These are phyloP conservation scores for Leccinum arenicola DNA, from an alignment of 768 basidiomycete genomes.

Conservation along the genomic window DNA sequence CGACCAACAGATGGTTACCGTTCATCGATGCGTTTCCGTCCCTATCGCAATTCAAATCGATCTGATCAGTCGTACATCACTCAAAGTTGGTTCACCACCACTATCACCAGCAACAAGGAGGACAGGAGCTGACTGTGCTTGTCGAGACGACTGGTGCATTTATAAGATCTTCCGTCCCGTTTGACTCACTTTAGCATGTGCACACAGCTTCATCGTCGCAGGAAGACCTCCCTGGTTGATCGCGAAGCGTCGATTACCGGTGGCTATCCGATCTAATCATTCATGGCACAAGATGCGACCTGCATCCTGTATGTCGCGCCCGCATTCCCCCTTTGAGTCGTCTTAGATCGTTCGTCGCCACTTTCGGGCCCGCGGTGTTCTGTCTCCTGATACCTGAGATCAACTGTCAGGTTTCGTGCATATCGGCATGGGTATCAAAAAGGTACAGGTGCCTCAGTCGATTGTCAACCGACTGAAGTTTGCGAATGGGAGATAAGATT, in stretches of 20 bases:
- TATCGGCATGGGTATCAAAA: conserved; percentile 3
- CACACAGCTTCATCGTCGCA: neutral
- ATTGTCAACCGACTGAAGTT: neutral
- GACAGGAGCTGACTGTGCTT: no score
- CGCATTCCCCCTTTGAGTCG: neutral
- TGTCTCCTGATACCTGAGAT: neutral
- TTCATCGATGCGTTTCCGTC: neutral
- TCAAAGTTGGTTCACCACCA: neutral
- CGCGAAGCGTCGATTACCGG: neutral
- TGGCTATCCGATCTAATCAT: neutral
- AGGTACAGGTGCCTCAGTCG: neutral
- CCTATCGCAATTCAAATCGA: neutral
- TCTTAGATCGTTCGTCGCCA: neutral
- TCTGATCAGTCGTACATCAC: neutral
- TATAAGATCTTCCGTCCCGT: neutral
- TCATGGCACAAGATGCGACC: neutral
- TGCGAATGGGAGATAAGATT: conserved; percentile 2
- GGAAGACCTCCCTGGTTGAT: neutral
- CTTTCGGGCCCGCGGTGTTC: neutral
- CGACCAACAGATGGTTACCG: neutral
- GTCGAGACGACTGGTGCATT: neutral
- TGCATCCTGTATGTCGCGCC: neutral
- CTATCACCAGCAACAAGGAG: neutral
- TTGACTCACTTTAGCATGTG: neutral
- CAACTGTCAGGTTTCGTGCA: neutral